phyloP scores from a whole-genome alignment of 371 early-diverging fungal genomes.

The Mycotypha africana region DNA sequence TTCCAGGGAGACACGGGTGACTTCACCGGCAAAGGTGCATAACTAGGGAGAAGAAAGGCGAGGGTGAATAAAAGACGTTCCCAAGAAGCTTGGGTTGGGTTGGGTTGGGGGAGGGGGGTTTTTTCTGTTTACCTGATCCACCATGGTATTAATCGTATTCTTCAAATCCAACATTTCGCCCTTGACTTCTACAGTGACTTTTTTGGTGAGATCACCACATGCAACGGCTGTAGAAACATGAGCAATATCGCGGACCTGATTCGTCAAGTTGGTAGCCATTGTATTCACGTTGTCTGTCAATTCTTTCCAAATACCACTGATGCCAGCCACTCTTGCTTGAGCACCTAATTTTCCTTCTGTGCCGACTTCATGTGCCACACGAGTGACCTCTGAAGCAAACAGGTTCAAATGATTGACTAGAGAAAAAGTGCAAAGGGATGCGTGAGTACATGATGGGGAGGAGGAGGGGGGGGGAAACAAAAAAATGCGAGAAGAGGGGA shows the following conservation, averaged over 20 bases:
- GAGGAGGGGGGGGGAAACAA: not conserved
- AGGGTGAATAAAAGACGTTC: not conserved
- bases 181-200: constrained; percentile 46
- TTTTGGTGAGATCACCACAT: constrained; percentile 48
- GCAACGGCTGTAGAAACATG: constrained; percentile 53
- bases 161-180: constrained; percentile 63
- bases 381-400: constrained; percentile 50
- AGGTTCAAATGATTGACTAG: constrained; percentile 43
- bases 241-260: constrained; percentile 57
- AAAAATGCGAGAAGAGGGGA: not conserved
- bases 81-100: too few relatives aligned
- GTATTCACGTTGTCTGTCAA: constrained; percentile 61
- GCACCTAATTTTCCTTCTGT: constrained; percentile 47
- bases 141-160: constrained; percentile 63
- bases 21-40: constrained; percentile 53
- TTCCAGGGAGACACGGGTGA: constrained; percentile 43
- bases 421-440: too few relatives aligned
- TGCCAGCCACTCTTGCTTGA: constrained; percentile 42
- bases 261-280: constrained; percentile 50
- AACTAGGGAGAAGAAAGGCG: constrained; percentile 5
- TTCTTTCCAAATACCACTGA: constrained; percentile 63
- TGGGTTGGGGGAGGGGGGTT: too few relatives aligned
- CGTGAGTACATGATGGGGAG: not conserved
- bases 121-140: constrained; percentile 57
- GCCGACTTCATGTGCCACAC: constrained; percentile 51